Conservation (phyloP, 768 basidiomycete genomes). For the Tulasnella sp. region DNA sequence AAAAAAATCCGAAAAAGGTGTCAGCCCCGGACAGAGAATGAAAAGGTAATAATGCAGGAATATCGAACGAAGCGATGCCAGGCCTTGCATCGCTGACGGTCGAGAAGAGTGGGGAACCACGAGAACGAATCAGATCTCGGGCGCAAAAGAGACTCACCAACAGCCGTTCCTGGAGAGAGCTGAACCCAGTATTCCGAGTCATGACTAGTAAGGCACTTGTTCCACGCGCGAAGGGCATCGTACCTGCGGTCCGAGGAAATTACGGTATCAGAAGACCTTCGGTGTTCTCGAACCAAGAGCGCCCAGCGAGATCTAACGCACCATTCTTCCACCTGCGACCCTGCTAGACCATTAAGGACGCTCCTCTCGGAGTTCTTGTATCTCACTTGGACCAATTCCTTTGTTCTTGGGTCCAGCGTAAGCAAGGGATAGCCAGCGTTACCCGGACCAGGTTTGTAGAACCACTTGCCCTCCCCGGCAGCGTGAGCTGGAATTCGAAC, state of each 20-base stretch:
- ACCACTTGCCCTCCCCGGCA: slow-evolving; percentile 61
- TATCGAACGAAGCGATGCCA: slow-evolving; percentile 17
- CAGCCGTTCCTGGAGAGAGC: slow-evolving; percentile 78
- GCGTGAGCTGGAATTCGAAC: slow-evolving; percentile 79
- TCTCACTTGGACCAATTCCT: slow-evolving; percentile 68
- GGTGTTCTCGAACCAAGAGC: slow-evolving; percentile 1
- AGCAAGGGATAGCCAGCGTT: slow-evolving; percentile 65
- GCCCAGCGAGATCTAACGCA: slow-evolving; percentile 35
- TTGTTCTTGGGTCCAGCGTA: slow-evolving; percentile 56
- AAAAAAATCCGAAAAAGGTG: slow-evolving; percentile 36
- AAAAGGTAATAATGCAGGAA: background rate
- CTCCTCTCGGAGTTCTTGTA: slow-evolving; percentile 97
- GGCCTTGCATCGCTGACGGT: background rate
- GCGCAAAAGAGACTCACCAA: slow-evolving; percentile 52
- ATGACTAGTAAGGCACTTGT: slow-evolving; percentile 64
- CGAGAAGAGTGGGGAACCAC: background rate
- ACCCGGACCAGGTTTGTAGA: slow-evolving; percentile 41
- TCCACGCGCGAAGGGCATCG: slow-evolving; percentile 74
- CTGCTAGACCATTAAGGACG: slow-evolving; percentile 59
- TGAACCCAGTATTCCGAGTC: slow-evolving; percentile 93
- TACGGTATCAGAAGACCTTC: slow-evolving; percentile 2
- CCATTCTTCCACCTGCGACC: slow-evolving; percentile 71
- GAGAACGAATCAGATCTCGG: background rate
- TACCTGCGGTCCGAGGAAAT: slow-evolving; percentile 52
- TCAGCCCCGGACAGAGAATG: background rate